Conservation (phyloP, 2,329 filamentous ascomycete genomes). For the Hortaea sp. region DNA sequence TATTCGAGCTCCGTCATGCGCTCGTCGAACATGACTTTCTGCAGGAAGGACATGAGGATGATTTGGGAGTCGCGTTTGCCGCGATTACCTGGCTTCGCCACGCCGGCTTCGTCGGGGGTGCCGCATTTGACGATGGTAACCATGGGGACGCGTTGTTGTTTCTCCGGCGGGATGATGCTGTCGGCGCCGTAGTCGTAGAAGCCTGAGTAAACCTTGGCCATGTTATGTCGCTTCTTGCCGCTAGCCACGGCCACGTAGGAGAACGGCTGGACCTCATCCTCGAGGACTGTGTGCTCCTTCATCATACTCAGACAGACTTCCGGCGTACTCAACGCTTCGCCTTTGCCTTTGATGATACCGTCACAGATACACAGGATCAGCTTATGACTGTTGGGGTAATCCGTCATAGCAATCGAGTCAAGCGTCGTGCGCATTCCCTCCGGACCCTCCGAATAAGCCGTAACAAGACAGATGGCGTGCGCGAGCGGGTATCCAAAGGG, state of each 20-base stretch:
- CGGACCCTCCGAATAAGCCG: constrained; percentile 91
- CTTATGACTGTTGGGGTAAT: constrained; percentile 99
- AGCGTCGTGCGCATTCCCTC: constrained; percentile 87
- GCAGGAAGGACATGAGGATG: constrained; percentile 97
- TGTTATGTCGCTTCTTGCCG: constrained; percentile 96
- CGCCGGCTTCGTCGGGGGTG: constrained; percentile 71
- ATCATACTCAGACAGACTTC: constrained; percentile 90
- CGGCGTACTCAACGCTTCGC: constrained; percentile 76
- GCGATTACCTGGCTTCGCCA: constrained; percentile 87
- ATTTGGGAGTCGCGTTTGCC: constrained; percentile 99
- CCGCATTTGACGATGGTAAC: constrained; percentile 93
- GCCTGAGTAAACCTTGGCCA: constrained; percentile 96
- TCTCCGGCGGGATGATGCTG: constrained; percentile 68
- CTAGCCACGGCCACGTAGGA: constrained; percentile 95
- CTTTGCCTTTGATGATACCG: constrained; percentile 92
- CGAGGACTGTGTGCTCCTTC: constrained; percentile 73
- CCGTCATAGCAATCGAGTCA: constrained; percentile 92
- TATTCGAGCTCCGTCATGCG: constrained; percentile 99
- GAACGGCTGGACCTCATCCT: constrained; percentile 76
- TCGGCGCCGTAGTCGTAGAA: constrained; percentile 93
- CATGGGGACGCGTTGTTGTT: constrained; percentile 96
- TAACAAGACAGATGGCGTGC: constrained; percentile 88
- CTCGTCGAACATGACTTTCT: constrained; percentile 99
- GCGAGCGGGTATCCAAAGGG: constrained; percentile 92
- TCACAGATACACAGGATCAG: constrained; percentile 93